Evolutionary conservation across 2,329 filamentous ascomycete species (phyloP).

Genomic region (Fusarium keratoplasticum): DNA sequence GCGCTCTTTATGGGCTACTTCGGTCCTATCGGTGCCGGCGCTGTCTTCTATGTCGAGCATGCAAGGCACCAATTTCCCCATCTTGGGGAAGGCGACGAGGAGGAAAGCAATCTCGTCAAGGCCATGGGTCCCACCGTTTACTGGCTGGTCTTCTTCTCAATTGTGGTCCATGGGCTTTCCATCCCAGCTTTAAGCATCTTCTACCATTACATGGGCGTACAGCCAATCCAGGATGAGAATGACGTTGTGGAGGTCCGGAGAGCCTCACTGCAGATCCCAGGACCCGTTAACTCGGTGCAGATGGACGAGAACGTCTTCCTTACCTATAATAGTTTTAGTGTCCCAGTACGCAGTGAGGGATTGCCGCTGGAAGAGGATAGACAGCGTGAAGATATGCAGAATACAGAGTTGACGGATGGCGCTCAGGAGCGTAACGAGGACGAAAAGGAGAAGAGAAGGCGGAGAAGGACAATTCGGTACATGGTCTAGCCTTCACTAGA

Average conservation of each 20-base stretch:
- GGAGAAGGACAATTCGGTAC: not conserved
- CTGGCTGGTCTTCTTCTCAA: constrained; percentile 51
- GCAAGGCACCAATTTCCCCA: constrained; percentile 55
- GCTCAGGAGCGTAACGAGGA: not conserved
- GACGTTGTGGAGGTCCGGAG: not conserved
- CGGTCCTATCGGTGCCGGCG: constrained; percentile 81
- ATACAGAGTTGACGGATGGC: not conserved
- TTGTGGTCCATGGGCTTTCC: constrained; percentile 27
- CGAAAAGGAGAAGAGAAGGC: not conserved
- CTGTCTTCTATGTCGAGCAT: constrained; percentile 77
- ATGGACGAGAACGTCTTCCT: not conserved
- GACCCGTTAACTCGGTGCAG: not conserved
- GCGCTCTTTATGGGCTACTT: constrained; percentile 75
- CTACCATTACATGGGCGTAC: not conserved
- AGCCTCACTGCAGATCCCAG: not conserved
- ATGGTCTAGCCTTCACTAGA: not conserved
- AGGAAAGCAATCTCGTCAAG: constrained; percentile 50
- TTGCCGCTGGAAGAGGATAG: not conserved
- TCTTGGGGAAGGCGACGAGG: constrained; percentile 48
- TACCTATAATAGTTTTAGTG: not conserved
- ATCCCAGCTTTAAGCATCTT: not conserved
- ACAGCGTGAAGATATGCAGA: not conserved
- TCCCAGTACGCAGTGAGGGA: not conserved
- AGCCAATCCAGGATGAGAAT: not conserved
- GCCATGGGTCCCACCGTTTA: constrained; percentile 55